phyloP scores from a whole-genome alignment of 139 green algal genomes.

The Ettlia oleoabundans region DNA sequence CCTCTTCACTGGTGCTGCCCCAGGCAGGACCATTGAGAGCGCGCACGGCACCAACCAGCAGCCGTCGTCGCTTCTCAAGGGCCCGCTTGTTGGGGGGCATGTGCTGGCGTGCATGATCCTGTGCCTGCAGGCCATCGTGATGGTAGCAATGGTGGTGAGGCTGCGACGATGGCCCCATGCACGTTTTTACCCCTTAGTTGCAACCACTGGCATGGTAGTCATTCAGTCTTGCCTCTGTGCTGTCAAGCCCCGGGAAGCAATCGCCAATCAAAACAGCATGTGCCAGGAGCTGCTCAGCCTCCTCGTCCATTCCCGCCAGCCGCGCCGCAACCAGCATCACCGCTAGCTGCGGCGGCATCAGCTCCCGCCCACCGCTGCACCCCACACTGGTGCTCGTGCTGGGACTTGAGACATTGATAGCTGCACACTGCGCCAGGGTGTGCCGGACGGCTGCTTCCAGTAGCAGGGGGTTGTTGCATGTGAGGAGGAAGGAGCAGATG shows the following conservation, averaged over 20 bases:
- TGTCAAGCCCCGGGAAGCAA: not conserved
- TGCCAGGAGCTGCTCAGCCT: constrained; percentile 21
- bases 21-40: too few relatives aligned
- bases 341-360: not conserved
- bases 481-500: constrained; percentile 10
- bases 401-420: not conserved
- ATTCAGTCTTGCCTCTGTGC: not conserved
- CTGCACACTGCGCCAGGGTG: constrained; percentile 6
- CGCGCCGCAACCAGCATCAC: constrained; percentile 6
- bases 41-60: too few relatives aligned
- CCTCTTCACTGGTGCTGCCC: too few relatives aligned
- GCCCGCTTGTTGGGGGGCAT: too few relatives aligned
- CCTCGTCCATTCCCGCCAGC: not conserved
- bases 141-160: too few relatives aligned
- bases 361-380: not conserved
- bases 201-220: not conserved
- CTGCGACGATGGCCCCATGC: too few relatives aligned
- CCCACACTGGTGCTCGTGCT: not conserved
- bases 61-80: too few relatives aligned
- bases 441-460: constrained; percentile 4
- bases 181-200: not conserved
- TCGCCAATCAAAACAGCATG: not conserved
- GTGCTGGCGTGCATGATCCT: too few relatives aligned
- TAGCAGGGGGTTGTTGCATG: constrained; percentile 7
- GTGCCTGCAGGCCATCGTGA: too few relatives aligned